Base-by-base conservation (phyloP, 225 moss, liverwort and hornwort species). In the Asterella californica region DNA sequence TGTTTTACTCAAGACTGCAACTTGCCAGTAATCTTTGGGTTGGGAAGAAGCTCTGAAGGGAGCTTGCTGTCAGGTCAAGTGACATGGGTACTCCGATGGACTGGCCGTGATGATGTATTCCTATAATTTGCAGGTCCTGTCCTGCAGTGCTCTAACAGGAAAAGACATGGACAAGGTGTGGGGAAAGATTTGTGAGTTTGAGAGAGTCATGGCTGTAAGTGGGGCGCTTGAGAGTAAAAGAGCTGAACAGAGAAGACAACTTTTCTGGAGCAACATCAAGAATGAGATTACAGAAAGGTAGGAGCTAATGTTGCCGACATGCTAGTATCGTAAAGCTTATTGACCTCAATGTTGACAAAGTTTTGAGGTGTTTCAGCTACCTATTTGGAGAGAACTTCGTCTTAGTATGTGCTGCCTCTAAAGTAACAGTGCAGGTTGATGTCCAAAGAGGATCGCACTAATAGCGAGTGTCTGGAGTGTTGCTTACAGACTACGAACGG, bases 251-350 rank as follows among this genome's bases (percentile, higher is more conserved):
- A 84, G 71, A 33, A 84, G 55, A 42, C 79, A 80, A 75, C 79
- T 84, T 32, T 55, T 84, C 32, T 84, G 83, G 83, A 84, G 83
- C 80, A 80, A 84, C 49, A 76, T 84, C 61, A 80, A 80, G 52
- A 84, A 80, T 62, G 83, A 84, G 70, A 79, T 84, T 10, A 68
- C 80, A 10, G 83, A 84, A 76, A 84, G 83, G 83, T 71, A 79
- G 0, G 12, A 18, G 14, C 15, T 34, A 19, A 34, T 36, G 21
- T 1, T 36, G 18, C 32, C 5, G 18, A 17, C 15, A 2, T 67
- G 37, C 36, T 17, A 0, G 34, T 42, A 42, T 19, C 36, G 36
- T 30, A 1, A 8, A 30, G 10, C 42, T 42, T 42, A 65, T 29
- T 33, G 15, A 10, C 17, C 52, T 1, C 10, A 6, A 17, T 36